Percentiles rank a stretch among this genome's conserved stretches.
Conservation (phyloP, 75 land plant genomes). For the Selaginella tamariscina region DNA sequence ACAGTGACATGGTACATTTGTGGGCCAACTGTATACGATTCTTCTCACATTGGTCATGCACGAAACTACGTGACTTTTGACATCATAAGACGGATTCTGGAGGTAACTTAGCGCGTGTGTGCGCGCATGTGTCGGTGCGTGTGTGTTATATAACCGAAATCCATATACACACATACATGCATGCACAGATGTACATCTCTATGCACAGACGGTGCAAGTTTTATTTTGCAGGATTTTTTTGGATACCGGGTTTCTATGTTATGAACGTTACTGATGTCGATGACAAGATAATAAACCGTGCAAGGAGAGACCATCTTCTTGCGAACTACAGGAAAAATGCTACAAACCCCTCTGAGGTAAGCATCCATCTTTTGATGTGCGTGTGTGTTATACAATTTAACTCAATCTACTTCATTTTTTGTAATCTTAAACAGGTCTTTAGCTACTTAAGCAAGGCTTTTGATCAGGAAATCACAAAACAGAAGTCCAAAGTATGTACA, state of each 20-base stretch:
- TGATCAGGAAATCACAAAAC: conserved; percentile 23
- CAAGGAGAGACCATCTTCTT: conserved; percentile 31
- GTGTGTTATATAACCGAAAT: no score
- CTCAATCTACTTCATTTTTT: background rate
- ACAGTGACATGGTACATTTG: conserved; percentile 47
- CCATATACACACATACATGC: no score
- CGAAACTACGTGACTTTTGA: conserved; percentile 40
- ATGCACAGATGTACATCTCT: no score
- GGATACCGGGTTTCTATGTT: conserved; percentile 28
- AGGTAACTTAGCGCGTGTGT: conserved; percentile 16
- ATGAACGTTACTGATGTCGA: conserved; percentile 48
- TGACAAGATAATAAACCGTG: conserved; percentile 37
- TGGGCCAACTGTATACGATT: conserved; percentile 45
- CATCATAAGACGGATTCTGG: conserved; percentile 33
- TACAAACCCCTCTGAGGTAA: conserved; percentile 18
- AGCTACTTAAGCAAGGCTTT: conserved; percentile 19
- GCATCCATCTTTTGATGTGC: background rate
- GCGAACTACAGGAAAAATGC: conserved; percentile 17
- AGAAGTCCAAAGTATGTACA: conserved; percentile 9
- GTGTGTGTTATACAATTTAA: background rate
- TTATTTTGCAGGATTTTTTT: conserved; percentile 30
- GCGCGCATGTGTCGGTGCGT: no score
- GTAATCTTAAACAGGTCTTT: conserved; percentile 18
- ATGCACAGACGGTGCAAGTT: background rate
- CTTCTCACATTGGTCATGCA: conserved; percentile 40